Percentiles rank a stretch among this genome's conserved stretches.
Conservation (phyloP, 2,329 filamentous ascomycete species). For the Aspergillus pseudonomiae region DNA sequence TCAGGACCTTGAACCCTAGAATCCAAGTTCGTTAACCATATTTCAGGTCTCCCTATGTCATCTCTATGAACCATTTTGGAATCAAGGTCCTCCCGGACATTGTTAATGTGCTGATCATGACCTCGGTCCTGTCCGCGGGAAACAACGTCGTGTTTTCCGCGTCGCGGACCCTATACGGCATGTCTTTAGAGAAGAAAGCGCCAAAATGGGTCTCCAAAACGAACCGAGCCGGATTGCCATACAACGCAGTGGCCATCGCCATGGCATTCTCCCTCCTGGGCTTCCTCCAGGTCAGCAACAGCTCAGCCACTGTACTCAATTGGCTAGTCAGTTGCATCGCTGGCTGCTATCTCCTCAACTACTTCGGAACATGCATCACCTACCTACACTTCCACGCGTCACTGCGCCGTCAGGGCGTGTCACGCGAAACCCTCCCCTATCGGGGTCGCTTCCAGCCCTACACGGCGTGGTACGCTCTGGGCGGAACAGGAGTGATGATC, state of each 20-base stretch:
- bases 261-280: slow-evolving; percentile 68
- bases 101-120: slow-evolving; percentile 70
- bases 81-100: slow-evolving; percentile 66
- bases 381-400: slow-evolving; percentile 73
- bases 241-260: slow-evolving; percentile 67
- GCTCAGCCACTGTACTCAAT: slow-evolving; percentile 63
- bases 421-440: slow-evolving; percentile 69
- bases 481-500: slow-evolving; percentile 66
- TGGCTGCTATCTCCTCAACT: slow-evolving; percentile 34
- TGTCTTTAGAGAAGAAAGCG: slow-evolving; percentile 67
- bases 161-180: slow-evolving; percentile 64
- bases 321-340: slow-evolving; percentile 38
- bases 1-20: neutral
- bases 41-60: slow-evolving; percentile 61
- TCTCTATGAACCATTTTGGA: slow-evolving; percentile 65
- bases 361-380: slow-evolving; percentile 64
- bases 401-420: slow-evolving; percentile 66
- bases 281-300: slow-evolving; percentile 70
- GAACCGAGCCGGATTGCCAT: slow-evolving; percentile 66
- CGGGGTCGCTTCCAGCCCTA: slow-evolving; percentile 69
- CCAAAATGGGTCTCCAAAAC: slow-evolving; percentile 51
- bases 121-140: slow-evolving; percentile 66
- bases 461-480: slow-evolving; percentile 66
- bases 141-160: slow-evolving; percentile 68
- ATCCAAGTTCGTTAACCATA: neutral